Evolutionary conservation across 192 early-diverging fungal genomes (phyloP), one percentile per base, ranked within the genome.

Genomic region (Coemansia sp.): DNA sequence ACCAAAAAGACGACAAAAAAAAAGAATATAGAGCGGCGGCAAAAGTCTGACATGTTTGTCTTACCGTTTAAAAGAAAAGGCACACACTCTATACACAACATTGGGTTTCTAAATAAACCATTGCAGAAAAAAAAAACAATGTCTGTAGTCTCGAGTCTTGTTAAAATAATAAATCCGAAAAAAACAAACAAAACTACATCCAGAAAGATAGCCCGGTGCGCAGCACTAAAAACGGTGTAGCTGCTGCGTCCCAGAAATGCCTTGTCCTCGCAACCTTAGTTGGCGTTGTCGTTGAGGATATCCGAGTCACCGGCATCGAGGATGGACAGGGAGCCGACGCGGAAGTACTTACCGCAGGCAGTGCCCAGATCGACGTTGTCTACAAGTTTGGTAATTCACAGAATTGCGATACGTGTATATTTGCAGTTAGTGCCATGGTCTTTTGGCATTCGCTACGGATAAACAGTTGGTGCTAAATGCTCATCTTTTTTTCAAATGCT

Each of bases 261-360:
- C 66, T 67, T 49, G 66, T 38, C 36, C 56, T 51, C 56, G 22
- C 63, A 42, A 60, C 66, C 56, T 72, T n/a, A 75, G 60, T 71
- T 45, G 56, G 36, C 66, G 68, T 81, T 71, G 65, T 65, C 59
- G 75, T 80, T 85, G 75, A 92, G 90, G 85, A 93, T 93, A 77
- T 93, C 92, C 67, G 92, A 96, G 91, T 98, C 96, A 90, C 97
- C 97, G 76, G 94, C 89, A 78, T 99, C 95, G 77, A 95, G 90
- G 87, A 99, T 94, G 76, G 96, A 96, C 83, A 99, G 87, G 66
- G 91, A 90, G 83, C 80, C 85, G 69, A 92, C 90, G 74, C 96
- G 94, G 95, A 93, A 99, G 89, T 95, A 94, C 89, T 96, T 97
- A 90, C 97, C 95, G 87, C 97, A 99, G 73, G 97, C 97, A 74